Percentiles rank a stretch among this genome's conserved stretches.
These are phyloP conservation scores for Santalum album DNA, from an alignment of 164 flowering plant genomes.

Conservation along the genomic window DNA sequence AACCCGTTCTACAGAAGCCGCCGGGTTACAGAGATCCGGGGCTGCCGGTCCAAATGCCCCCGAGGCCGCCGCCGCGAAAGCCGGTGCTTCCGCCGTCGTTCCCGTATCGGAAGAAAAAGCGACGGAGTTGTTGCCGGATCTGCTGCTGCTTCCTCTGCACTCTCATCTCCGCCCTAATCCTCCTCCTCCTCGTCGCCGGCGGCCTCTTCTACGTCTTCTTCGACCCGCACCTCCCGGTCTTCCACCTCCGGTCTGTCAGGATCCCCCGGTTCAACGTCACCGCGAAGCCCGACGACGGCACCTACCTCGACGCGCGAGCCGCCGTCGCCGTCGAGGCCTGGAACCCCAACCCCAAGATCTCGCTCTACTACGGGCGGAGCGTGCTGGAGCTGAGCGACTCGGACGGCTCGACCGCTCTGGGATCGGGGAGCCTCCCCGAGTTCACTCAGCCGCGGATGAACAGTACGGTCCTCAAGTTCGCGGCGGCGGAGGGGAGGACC, in stretches of 20 bases:
- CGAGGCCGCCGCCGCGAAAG: conserved; percentile 17
- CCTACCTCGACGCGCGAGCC: conserved; percentile 28
- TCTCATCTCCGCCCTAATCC: conserved; percentile 14
- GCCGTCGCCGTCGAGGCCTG: conserved; percentile 28
- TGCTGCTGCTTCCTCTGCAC: conserved; percentile 31
- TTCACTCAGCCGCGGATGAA: conserved; percentile 33
- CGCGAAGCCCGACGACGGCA: conserved; percentile 24
- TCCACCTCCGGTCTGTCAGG: conserved; percentile 36
- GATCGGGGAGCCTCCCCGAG: conserved; percentile 19
- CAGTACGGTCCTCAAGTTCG: conserved; percentile 36
- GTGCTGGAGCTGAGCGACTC: conserved; percentile 14
- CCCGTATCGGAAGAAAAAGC: conserved; percentile 10
- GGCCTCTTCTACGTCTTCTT: conserved; percentile 45
- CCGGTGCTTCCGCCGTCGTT: conserved; percentile 26
- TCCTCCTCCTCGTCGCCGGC: conserved; percentile 12
- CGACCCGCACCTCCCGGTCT: conserved; percentile 44
- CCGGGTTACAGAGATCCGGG: conserved; percentile 54
- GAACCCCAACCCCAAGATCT: conserved; percentile 40
- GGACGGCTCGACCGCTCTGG: conserved; percentile 27
- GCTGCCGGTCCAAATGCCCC: conserved; percentile 3
- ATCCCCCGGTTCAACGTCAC: conserved; percentile 29
- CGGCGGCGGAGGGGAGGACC: conserved; percentile 15
- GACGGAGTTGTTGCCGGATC: conserved; percentile 24
- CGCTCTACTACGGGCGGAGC: conserved; percentile 22
- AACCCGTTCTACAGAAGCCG: conserved; percentile 40